These are phyloP conservation scores for Aspergillus fructus DNA, from an alignment of 2,329 filamentous ascomycete species.

Conservation along the genomic window DNA sequence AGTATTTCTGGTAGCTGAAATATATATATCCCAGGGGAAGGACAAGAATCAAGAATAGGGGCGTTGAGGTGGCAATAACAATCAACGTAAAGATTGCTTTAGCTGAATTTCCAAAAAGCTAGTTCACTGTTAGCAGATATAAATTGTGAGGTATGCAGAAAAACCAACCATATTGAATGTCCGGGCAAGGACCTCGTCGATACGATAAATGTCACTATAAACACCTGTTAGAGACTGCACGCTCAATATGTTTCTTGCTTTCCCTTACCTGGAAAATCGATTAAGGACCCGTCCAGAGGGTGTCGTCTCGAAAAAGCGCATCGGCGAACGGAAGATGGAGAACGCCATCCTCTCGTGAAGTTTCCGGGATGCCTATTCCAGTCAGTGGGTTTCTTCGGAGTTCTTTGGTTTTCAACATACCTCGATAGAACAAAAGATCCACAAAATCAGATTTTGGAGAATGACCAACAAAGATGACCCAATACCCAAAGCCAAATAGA, in stretches of 20 bases:
- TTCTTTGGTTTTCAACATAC: constrained; percentile 48
- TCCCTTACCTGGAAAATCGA: constrained; percentile 81
- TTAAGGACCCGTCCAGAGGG: constrained; percentile 96
- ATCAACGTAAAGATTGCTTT: constrained; percentile 79
- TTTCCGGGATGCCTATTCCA: constrained; percentile 78
- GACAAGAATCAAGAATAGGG: constrained; percentile 76
- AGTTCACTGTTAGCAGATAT: constrained; percentile 15
- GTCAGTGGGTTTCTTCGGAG: constrained; percentile 9
- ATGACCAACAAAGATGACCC: constrained; percentile 83
- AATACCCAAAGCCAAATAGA: constrained; percentile 94
- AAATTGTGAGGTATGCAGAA: background rate
- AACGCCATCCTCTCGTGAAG: constrained; percentile 96
- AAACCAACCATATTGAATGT: constrained; percentile 84
- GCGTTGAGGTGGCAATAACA: constrained; percentile 79
- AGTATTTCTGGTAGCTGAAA: constrained; percentile 93
- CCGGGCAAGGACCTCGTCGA: constrained; percentile 90
- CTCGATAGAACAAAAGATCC: constrained; percentile 99
- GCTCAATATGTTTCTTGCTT: background rate
- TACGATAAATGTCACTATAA: constrained; percentile 56
- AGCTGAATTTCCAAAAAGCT: constrained; percentile 72
- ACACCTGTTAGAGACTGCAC: background rate
- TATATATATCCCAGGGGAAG: constrained; percentile 79
- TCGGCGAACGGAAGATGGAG: constrained; percentile 94
- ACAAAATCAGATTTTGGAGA: constrained; percentile 87
- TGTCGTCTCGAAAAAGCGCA: constrained; percentile 98